These are phyloP conservation scores for Tuber melanosporum DNA, from an alignment of 495 filamentous ascomycete species.

Conservation along the genomic window DNA sequence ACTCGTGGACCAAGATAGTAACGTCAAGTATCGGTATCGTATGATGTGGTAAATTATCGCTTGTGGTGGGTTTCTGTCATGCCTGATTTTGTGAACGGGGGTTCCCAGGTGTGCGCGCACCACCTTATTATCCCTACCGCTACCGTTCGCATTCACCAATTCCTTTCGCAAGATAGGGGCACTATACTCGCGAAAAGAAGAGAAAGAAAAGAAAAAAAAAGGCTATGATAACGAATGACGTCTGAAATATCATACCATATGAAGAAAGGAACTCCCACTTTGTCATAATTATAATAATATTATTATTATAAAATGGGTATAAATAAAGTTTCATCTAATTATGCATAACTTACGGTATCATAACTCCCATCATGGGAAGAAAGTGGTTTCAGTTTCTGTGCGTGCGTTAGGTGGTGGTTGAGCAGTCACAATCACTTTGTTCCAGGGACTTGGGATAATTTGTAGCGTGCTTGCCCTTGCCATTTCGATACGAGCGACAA, in stretches of 20 bases:
- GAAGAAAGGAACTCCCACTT: background rate
- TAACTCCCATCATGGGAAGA: background rate
- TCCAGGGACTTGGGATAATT: background rate
- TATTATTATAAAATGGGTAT: background rate
- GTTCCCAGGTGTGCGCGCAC: background rate
- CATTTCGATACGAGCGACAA: background rate
- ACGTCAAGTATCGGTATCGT: too few species aligned
- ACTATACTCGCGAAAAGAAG: background rate
- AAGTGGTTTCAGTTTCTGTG: background rate
- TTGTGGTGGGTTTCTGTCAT: too few species aligned
- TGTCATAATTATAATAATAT: too few species aligned
- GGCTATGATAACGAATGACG: background rate
- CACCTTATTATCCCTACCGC: background rate
- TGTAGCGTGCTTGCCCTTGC: background rate
- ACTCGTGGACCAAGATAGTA: background rate
- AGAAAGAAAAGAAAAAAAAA: background rate
- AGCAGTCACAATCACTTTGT: slow-evolving; percentile 3
- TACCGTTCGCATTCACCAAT: background rate
- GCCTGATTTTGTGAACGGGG: too few species aligned
- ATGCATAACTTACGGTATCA: background rate
- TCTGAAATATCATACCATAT: too few species aligned
- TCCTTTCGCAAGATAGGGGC: background rate
- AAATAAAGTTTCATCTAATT: background rate
- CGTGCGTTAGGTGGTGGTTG: background rate
- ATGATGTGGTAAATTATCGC: too few species aligned